Percentiles rank a stretch among this genome's conserved stretches.
phyloP scores from a whole-genome alignment of 306 rosid species.

The Lathyrus aphaca region DNA sequence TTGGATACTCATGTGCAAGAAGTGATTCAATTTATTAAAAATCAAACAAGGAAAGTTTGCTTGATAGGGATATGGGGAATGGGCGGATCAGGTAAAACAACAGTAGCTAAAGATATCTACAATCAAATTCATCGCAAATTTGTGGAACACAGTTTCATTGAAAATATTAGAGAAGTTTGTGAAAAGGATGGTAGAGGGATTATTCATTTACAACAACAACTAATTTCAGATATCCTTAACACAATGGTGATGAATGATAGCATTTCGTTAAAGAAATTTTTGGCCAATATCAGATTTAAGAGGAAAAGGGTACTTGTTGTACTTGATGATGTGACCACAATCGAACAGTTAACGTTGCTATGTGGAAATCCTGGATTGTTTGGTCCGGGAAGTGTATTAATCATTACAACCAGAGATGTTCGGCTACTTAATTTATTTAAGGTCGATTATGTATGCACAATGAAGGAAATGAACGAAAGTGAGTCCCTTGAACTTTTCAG shows the following conservation, averaged over 20 bases:
- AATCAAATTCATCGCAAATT: not conserved
- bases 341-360: not conserved
- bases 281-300: too few species aligned
- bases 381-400: slow-evolving; percentile 29
- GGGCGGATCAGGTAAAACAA: slow-evolving; percentile 13
- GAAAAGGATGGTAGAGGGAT: not conserved
- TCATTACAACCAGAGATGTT: not conserved
- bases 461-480: not conserved
- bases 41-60: not conserved
- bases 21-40: not conserved
- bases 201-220: slow-evolving; percentile 2
- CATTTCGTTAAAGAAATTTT: too few species aligned
- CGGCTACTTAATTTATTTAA: not conserved
- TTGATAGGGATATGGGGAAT: slow-evolving; percentile 37
- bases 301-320: not conserved
- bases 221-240: too few species aligned
- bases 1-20: not conserved
- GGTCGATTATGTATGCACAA: not conserved
- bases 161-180: slow-evolving; percentile 24
- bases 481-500: not conserved
- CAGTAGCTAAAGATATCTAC: not conserved
- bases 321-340: slow-evolving; percentile 27
- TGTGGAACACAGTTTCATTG: not conserved
- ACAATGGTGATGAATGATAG: too few species aligned
- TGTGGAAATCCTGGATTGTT: not conserved